Evolutionary conservation across 331 rosid genomes (phyloP).

Genomic region (Malus hybrid): DNA sequence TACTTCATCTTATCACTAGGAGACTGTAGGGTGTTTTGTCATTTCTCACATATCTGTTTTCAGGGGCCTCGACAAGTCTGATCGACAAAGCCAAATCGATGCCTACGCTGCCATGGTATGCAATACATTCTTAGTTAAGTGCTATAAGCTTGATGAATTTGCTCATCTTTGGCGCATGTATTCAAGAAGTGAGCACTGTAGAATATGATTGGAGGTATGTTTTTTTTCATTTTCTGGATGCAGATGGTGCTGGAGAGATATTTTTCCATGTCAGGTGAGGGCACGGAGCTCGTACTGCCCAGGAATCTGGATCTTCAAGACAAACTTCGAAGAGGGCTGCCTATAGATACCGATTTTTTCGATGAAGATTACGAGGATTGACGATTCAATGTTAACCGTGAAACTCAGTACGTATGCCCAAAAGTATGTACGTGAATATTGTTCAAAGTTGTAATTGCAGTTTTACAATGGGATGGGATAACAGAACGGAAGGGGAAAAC

Average conservation of each 20-base stretch:
- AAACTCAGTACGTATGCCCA: not conserved
- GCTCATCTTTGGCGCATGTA: not conserved
- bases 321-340: slow-evolving; percentile 57
- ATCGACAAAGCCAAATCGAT: slow-evolving; percentile 47
- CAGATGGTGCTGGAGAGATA: slow-evolving; percentile 90
- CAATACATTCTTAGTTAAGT: not conserved
- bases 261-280: slow-evolving; percentile 59
- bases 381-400: not conserved
- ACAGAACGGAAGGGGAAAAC: too few relatives aligned
- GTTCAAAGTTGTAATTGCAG: too few relatives aligned
- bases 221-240: not conserved
- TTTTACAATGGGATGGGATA: too few relatives aligned
- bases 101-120: slow-evolving; percentile 84
- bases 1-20: too few relatives aligned
- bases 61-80: slow-evolving; percentile 64
- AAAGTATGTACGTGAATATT: too few relatives aligned
- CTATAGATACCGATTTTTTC: slow-evolving; percentile 50
- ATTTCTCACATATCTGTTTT: slow-evolving; percentile 8
- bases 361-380: slow-evolving; percentile 22
- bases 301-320: slow-evolving; percentile 50
- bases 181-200: not conserved
- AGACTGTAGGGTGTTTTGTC: not conserved
- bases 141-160: not conserved
- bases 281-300: slow-evolving; percentile 73
- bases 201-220: not conserved